Evolutionary conservation across 345 rosid species (phyloP).

Genomic region (Geranium rotundifolium): DNA sequence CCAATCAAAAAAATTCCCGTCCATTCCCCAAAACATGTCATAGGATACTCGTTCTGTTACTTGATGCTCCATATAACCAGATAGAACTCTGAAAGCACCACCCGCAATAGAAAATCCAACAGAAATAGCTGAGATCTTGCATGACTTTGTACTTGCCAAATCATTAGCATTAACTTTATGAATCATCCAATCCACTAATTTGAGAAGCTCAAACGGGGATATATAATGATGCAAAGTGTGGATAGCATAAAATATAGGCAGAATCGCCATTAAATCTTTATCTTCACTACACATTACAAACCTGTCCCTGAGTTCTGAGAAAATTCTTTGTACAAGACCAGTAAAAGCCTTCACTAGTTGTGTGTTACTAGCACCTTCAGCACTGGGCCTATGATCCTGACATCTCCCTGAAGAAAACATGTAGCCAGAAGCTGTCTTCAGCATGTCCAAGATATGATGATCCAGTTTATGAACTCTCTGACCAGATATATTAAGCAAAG

Average conservation of each 20-base stretch:
- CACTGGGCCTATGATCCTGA: constrained; percentile 11
- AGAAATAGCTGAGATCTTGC: constrained; percentile 21
- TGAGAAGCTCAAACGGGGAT: constrained; percentile 66
- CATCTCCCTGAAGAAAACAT: constrained; percentile 29
- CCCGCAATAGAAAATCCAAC: constrained; percentile 54
- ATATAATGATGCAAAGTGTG: constrained; percentile 42
- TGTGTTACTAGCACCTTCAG: constrained; percentile 20
- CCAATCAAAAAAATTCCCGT: constrained; percentile 32
- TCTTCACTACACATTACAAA: constrained; percentile 36
- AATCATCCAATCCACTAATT: constrained; percentile 47
- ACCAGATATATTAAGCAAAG: constrained; percentile 25
- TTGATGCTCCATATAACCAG: constrained; percentile 43
- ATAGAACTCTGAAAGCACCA: constrained; percentile 54
- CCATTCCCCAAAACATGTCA: constrained; percentile 45
- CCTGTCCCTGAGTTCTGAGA: constrained; percentile 28
- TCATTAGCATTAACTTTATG: constrained; percentile 26
- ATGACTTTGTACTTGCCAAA: constrained; percentile 15
- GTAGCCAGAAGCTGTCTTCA: constrained; percentile 39
- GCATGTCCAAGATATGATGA: constrained; percentile 39
- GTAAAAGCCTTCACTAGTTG: constrained; percentile 33
- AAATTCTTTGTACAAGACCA: constrained; percentile 32
- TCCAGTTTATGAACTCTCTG: constrained; percentile 44
- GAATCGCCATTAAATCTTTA: constrained; percentile 32
- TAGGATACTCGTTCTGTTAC: constrained; percentile 23
- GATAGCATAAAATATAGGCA: constrained; percentile 42